Conservation (phyloP, 768 basidiomycete genomes). For the Suillus occidentalis region DNA sequence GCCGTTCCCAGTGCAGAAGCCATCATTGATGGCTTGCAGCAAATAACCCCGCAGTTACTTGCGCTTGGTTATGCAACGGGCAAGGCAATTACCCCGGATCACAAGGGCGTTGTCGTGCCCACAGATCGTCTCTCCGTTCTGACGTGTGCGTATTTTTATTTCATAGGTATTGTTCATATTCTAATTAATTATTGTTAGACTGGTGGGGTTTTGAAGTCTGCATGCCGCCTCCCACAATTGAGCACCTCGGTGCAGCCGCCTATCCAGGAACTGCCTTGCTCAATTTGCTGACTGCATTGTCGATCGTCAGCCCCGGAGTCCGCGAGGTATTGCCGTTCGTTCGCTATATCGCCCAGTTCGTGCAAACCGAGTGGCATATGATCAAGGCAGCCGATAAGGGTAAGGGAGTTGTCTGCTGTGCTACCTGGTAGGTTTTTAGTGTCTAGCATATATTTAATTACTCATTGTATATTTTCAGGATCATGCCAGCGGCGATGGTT, state of each 20-base stretch:
- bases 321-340: conserved; percentile 83
- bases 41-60: conserved; percentile 78
- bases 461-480: conserved; percentile 39
- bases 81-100: conserved; percentile 60
- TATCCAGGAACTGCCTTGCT: conserved; percentile 56
- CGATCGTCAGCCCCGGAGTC: conserved; percentile 69
- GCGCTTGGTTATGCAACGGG: conserved; percentile 78
- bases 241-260: conserved; percentile 61
- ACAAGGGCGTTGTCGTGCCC: conserved; percentile 70
- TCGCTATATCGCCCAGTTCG: conserved; percentile 77
- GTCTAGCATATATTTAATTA: neutral
- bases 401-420: conserved; percentile 81
- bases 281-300: conserved; percentile 73
- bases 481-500: conserved; percentile 77
- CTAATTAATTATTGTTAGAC: conserved; percentile 44
- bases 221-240: conserved; percentile 69
- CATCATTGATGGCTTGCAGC: conserved; percentile 62
- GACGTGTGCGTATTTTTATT: conserved; percentile 56
- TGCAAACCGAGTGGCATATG: conserved; percentile 70
- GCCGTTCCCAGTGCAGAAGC: conserved; percentile 76
- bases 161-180: neutral
- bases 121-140: conserved; percentile 75
- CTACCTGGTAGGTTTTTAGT: conserved; percentile 68
- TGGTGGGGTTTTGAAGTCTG: conserved; percentile 90
- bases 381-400: conserved; percentile 68